Evolutionary conservation across 129 eudicot genomes (phyloP), one percentile per base, ranked within the genome.

Genomic region (Ambrosia artemisiifolia): DNA sequence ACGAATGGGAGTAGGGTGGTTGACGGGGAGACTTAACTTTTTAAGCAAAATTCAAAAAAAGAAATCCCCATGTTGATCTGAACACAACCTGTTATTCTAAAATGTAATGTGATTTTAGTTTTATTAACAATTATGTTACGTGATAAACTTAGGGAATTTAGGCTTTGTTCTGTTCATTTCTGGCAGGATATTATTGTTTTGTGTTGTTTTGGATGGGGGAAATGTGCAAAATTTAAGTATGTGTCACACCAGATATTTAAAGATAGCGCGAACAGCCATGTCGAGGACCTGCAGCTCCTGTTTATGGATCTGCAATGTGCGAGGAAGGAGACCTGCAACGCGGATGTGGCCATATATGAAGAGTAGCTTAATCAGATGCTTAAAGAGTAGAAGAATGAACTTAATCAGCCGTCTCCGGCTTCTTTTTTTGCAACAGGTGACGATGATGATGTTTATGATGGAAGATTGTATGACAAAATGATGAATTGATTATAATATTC

Each of bases 341-440:
- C n/a, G n/a, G n/a, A n/a, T n/a, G n/a, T n/a, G n/a, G n/a, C n/a
- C n/a, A 85, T 94, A 60, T 87, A 86, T 28, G 99, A 94, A 74
- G 99, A 94, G 76, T 96, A 94, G 70, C 91, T 94, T 54, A 88
- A 94, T 75, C 97, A 90, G 88, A 84, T 94, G 89, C 95, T 94
- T 13, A 85, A 91, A 5, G 99, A 94, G 74, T 94, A 93, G 97
- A 88, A 94, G 77, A 70, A 87, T 72, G 99, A 94, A 77, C 96
- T 94, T 68, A 90, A 88, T 7, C 85, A 90, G 75, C 99, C 96
- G 36, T 90, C 99, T 0, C 99, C 99, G 4, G 99, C 99, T 11
- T 78, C 99, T n/a, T 42, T 94, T 97, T 19, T 63, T 88, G 54
- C 99, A 80, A 70, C 84, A 90, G 87, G 96, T 82, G n/a, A n/a